Base-by-base conservation (phyloP, 345 rosid genomes). In the Euphorbia peplus region DNA sequence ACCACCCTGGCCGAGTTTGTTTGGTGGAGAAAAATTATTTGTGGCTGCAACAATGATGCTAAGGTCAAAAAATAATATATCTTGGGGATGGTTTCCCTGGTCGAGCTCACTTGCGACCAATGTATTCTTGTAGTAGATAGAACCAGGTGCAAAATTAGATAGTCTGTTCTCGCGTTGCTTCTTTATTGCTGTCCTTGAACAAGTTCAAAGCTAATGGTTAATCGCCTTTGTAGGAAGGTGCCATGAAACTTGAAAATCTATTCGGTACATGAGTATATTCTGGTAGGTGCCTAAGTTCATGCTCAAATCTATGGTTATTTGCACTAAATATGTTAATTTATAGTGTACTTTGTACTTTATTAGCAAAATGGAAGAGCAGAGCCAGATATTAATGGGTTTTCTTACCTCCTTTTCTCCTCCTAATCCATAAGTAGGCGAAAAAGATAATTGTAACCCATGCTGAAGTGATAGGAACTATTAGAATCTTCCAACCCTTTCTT, bases 1-100 rank as follows among this genome's bases (percentile, higher is more conserved):
- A 30, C 85, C 85, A 29, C 85, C 85, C 58, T 67, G 66, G 21
- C 85, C 83, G 0, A 82, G 69, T 69, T 72, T 77, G 44, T 68
- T 82, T 1, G 13, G 57, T 8, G 25, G 25, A 22, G 79, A 71
- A 64, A 83, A 83, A 19, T 77, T 75, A 65, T 75, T n/a, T 0
- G 86, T 80, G 5, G 83, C 83, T 15, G 64, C 69, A 16, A 37
- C 51, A 51, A 79, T 41, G 62, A 47, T 63, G 37, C 37, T 13
- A 4, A 72, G 51, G 52, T 72, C 61, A 26, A 67, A 67, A 42
- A 44, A 53, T 16, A 48, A 14, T 22, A 73, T 61, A 30, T 44
- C 57, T 39, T 4, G 16, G 55, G 57, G 62, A 39, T 19, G 37
- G 0, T 16, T 48, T 22, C 46, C 30, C 11, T 21, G 18, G 28